Evolutionary conservation across 768 basidiomycete genomes (phyloP).

Genomic region (Candolleomyces aberdarensis): DNA sequence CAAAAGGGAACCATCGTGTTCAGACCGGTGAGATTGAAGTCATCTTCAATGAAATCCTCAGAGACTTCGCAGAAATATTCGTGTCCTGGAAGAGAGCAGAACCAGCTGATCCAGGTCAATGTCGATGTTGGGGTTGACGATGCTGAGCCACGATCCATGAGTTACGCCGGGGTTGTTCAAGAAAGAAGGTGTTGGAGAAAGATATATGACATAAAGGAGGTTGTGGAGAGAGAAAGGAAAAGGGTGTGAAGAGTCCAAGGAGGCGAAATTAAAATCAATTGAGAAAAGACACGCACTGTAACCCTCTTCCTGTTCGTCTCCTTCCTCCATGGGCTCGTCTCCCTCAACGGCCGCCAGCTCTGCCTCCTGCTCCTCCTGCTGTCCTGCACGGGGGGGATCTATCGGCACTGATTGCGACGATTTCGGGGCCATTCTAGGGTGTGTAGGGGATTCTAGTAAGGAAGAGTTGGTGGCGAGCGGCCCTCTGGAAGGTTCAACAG

Average conservation of each 20-base stretch:
- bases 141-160: constrained; percentile 43
- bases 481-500: not conserved
- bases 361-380: constrained; percentile 58
- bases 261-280: constrained; percentile 13
- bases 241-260: constrained; percentile 9
- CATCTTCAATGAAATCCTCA: constrained; percentile 99
- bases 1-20: constrained; percentile 97
- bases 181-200: constrained; percentile 8
- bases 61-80: constrained; percentile 98
- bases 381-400: constrained; percentile 47
- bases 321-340: constrained; percentile 82
- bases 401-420: constrained; percentile 33
- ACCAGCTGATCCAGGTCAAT: constrained; percentile 95
- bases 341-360: constrained; percentile 57
- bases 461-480: not conserved
- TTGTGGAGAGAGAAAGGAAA: constrained; percentile 11
- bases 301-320: constrained; percentile 71
- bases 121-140: constrained; percentile 90
- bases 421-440: constrained; percentile 13
- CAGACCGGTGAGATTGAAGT: constrained; percentile 97
- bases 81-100: constrained; percentile 91
- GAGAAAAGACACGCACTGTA: constrained; percentile 63
- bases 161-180: constrained; percentile 16
- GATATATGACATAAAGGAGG: constrained; percentile 9
- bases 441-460: constrained; percentile 21